phyloP scores from a whole-genome alignment of 2,329 filamentous ascomycete species.

The Pseudopithomyces chartarum region DNA sequence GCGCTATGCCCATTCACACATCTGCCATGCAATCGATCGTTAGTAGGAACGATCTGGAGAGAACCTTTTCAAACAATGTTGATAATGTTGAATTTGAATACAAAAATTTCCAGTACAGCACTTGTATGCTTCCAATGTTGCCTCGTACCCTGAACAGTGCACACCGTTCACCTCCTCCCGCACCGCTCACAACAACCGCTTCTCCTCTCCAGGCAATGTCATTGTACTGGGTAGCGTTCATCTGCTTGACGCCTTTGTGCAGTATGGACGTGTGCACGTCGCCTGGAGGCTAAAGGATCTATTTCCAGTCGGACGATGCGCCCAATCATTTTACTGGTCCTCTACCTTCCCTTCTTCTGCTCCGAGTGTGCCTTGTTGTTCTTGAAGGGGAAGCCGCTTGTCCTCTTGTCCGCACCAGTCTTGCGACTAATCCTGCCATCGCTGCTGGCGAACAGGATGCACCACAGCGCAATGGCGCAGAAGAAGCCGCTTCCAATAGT shows the following conservation, averaged over 20 bases:
- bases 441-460: constrained; percentile 62
- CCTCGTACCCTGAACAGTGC: background rate
- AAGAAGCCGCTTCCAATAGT: constrained; percentile 62
- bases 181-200: too few relatives aligned
- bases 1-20: too few relatives aligned
- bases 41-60: too few relatives aligned
- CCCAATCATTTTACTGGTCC: background rate
- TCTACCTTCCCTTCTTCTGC: constrained; percentile 52
- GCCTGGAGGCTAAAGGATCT: background rate
- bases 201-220: too few relatives aligned
- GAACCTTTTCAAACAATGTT: too few relatives aligned
- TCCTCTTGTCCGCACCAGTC: constrained; percentile 71
- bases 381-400: constrained; percentile 67
- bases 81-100: background rate
- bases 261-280: background rate
- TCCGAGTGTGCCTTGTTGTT: constrained; percentile 58
- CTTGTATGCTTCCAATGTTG: background rate
- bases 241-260: background rate
- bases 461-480: constrained; percentile 69
- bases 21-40: background rate
- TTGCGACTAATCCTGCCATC: constrained; percentile 63
- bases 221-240: background rate
- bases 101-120: background rate
- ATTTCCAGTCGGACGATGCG: background rate
- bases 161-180: background rate